Evolutionary conservation across 2,329 filamentous ascomycete genomes (phyloP).

Genomic region (Talaromyces piceae): DNA sequence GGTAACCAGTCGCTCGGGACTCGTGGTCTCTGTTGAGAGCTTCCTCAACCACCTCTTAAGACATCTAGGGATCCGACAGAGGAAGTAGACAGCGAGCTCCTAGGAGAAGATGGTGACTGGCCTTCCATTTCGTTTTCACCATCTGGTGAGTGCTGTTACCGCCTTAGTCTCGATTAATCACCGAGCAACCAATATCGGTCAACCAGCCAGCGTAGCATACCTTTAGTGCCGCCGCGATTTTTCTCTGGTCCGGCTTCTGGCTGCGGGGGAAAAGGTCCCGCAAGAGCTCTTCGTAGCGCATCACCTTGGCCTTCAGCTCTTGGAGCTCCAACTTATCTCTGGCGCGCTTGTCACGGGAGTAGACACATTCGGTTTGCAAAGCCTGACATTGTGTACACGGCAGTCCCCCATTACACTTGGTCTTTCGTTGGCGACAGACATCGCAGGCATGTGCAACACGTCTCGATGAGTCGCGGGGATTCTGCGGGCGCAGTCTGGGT

Average conservation of each 20-base stretch:
- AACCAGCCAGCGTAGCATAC: neutral
- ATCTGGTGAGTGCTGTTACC: neutral
- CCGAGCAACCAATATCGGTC: no score
- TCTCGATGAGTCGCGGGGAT: no score
- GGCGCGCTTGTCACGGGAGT: neutral
- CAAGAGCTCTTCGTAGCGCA: neutral
- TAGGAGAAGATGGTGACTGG: no score
- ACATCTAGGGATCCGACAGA: conserved; percentile 33
- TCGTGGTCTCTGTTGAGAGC: conserved; percentile 33
- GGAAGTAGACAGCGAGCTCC: no score
- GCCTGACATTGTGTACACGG: no score
- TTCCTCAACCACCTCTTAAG: conserved; percentile 35
- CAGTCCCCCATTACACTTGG: no score
- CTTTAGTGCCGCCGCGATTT: neutral
- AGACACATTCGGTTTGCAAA: neutral
- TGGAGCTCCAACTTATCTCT: neutral
- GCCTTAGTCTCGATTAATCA: neutral
- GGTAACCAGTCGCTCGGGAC: conserved; percentile 31
- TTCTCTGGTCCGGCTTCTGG: neutral
- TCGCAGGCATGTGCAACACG: no score
- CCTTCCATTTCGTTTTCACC: neutral
- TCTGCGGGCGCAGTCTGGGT: no score
- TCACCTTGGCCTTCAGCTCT: neutral
- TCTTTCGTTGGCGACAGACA: no score
- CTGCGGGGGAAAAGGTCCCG: neutral